phyloP scores from a whole-genome alignment of 768 basidiomycete species.

The Pisolithus albus region DNA sequence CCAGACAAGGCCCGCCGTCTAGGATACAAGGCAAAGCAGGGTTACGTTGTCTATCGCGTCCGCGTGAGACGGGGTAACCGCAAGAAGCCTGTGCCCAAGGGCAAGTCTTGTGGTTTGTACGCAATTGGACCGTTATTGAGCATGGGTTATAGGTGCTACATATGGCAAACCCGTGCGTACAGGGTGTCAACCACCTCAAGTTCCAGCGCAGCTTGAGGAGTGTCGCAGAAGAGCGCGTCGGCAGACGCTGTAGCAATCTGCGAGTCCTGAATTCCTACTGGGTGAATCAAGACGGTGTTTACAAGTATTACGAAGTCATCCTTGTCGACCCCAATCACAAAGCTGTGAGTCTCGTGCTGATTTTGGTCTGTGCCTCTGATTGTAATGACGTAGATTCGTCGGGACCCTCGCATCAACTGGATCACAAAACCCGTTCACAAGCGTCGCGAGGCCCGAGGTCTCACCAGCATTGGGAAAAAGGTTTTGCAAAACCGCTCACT shows the following conservation, averaged over 20 bases:
- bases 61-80: slow-evolving; percentile 97
- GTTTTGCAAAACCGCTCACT: slow-evolving; percentile 32
- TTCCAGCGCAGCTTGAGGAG: slow-evolving; percentile 90
- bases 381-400: slow-evolving; percentile 62
- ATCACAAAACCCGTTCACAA: slow-evolving; percentile 98
- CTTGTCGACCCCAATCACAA: slow-evolving; percentile 94
- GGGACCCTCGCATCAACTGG: slow-evolving; percentile 98
- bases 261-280: slow-evolving; percentile 98
- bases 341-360: slow-evolving; percentile 51
- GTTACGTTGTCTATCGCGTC: slow-evolving; percentile 95
- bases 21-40: slow-evolving; percentile 99
- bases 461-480: slow-evolving; percentile 94
- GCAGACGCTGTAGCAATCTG: slow-evolving; percentile 91
- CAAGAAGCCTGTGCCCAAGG: slow-evolving; percentile 98
- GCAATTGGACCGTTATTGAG: slow-evolving; percentile 1
- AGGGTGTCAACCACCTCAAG: slow-evolving; percentile 99
- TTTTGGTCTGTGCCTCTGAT: neutral
- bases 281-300: slow-evolving; percentile 98
- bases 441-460: slow-evolving; percentile 94
- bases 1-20: slow-evolving; percentile 98
- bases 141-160: slow-evolving; percentile 65
- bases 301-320: slow-evolving; percentile 99
- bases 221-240: slow-evolving; percentile 97
- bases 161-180: slow-evolving; percentile 98
- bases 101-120: slow-evolving; percentile 34